Evolutionary conservation across 2,329 filamentous ascomycete genomes (phyloP), one percentile per base, ranked within the genome.

Genomic region (Hypoxylon sp.): DNA sequence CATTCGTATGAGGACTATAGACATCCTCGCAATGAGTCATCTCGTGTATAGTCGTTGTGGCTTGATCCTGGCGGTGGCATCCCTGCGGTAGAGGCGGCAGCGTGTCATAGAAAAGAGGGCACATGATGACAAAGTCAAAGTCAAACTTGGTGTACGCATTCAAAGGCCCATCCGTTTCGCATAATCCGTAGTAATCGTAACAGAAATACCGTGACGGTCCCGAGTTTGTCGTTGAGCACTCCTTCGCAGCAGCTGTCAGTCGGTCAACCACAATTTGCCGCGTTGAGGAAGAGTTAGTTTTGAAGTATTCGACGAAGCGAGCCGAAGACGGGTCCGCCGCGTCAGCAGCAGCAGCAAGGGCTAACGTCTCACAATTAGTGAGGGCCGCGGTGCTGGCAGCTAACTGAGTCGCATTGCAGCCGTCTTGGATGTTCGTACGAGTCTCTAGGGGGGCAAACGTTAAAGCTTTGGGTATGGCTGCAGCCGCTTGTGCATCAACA

Each of bases 291-390:
- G 68, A 66, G 61, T 74, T 73, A 14, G 64, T 71, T 22, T 55
- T 57, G 67, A 74, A 74, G 47, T 73, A 73, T 59, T 75, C 73
- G 14, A 70, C 68, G 24, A 75, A 74, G 1, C 70, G 70, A 29
- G 61, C 39, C 3, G 72, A 73, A 5, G 68, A 42, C 3, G 48
- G 54, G 35, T 75, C 65, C 0, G 62, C 57, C 0, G 71, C 73
- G 26, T 75, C 72, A 3, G 63, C 73, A 1, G 71, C 72, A 1
- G 70, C 71, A 1, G 68, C 72, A 6, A 63, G 53, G 29, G 72
- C 68, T 3, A 74, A 31, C 1, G 22, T 53, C 44, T 70, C 52
- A 53, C 73, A 75, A 63, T 75, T 68, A 2, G 54, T 17, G 11
- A 73, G 58, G 3, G 70, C 63, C 14, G 51, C 56, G n/a, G 58